phyloP scores from a whole-genome alignment of 257 asterid genomes.

The Solanum clarkiae region DNA sequence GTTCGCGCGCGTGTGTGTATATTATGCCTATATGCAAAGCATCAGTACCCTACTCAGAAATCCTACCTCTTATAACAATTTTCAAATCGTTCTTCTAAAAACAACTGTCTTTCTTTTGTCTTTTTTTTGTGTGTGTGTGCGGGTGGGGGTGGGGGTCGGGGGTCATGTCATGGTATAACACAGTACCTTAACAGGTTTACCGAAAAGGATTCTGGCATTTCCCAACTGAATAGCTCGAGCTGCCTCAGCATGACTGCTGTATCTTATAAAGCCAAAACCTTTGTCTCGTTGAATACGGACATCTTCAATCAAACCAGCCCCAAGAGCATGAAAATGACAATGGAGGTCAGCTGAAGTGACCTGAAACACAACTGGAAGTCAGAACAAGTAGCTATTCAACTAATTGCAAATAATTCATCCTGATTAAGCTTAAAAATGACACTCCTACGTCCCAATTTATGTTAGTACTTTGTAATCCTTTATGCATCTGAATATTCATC shows the following conservation, averaged over 20 bases:
- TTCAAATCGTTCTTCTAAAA: neutral
- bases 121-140: neutral
- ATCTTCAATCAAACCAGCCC: slow-evolving; percentile 75
- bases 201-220: slow-evolving; percentile 46
- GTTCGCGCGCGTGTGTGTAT: neutral
- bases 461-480: neutral
- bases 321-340: slow-evolving; percentile 53
- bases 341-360: slow-evolving; percentile 74
- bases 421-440: neutral
- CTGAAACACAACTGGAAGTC: slow-evolving; percentile 15
- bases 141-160: neutral
- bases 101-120: neutral
- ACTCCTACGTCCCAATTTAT: neutral
- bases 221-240: slow-evolving; percentile 81
- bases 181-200: slow-evolving; percentile 55
- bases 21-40: neutral
- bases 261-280: slow-evolving; percentile 82
- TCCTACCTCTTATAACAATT: neutral
- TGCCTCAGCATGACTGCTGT: slow-evolving; percentile 76
- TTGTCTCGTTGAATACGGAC: slow-evolving; percentile 77
- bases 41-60: neutral
- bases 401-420: neutral
- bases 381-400: neutral
- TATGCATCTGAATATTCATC: neutral
- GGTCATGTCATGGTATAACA: neutral